Evolutionary conservation across 2,329 filamentous ascomycete species (phyloP), one percentile per base, ranked within the genome.

Genomic region (Fusarium sp.): DNA sequence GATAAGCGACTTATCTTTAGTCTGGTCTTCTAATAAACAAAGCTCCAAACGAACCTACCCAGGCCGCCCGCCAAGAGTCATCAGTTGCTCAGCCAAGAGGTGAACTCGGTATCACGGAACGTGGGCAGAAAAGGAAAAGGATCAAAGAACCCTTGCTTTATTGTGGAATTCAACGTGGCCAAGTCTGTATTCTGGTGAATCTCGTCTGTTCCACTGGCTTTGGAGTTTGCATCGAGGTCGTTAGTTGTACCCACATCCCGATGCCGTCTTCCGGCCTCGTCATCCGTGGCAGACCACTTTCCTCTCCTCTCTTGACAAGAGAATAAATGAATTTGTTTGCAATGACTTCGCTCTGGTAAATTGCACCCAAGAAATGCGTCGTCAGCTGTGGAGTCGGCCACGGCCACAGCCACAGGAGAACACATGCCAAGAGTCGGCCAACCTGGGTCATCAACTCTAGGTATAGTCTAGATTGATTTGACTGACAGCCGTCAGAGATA

Each of bases 201-300:
- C 29, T 30, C 30, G 44, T 54, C 34, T 47, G 54, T 55, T 66
- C 65, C 48, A 60, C 32, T 38, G n/a, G 20, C n/a, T 47, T 47
- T 52, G 32, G 30, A 52, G 45, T 22, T 22, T 32, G 30, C 44
- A 38, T 49, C 46, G 20, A 38, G 16, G 34, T n/a, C 34, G 34
- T 38, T 43, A 13, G 40, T 44, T 56, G 38, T 65, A 58, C 67
- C 67, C 67, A 70, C 67, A 70, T 70, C 67, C 63, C 67, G 67
- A 55, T 70, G 67, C 67, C 67, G 67, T 71, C 46, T 68, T 58
- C 67, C 67, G 67, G 51, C 34, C 34, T 70, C 67, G 67, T 70
- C 67, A 69, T 44, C 62, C 29, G 54, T 53, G 38, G 32, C 43
- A 55, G 48, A 53, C 62, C 60, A 53, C 45, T 55, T 53, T 41